Conservation (phyloP, 331 rosid species). For the Pyrus hybrid region DNA sequence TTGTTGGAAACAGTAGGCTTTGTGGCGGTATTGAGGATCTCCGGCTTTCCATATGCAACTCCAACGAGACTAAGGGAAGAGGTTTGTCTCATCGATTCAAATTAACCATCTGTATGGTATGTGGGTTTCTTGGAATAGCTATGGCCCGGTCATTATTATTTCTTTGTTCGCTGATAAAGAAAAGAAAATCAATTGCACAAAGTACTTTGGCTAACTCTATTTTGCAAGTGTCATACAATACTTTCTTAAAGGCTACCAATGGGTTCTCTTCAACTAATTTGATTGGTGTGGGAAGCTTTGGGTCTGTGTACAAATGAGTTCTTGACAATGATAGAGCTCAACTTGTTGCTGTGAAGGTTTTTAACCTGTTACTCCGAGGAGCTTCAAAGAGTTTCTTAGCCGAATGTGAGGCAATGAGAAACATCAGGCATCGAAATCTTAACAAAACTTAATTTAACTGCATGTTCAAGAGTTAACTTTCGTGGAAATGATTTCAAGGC, state of each 20-base stretch:
- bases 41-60: background rate
- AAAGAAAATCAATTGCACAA: background rate
- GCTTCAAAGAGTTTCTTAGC: constrained; percentile 10
- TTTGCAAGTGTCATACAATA: background rate
- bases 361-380: background rate
- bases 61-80: background rate
- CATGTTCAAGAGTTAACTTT: constrained; percentile 1
- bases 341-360: constrained; percentile 10
- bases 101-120: background rate
- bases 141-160: background rate
- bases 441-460: constrained; percentile 6
- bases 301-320: background rate
- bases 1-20: background rate
- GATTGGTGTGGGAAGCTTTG: background rate
- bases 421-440: constrained; percentile 14
- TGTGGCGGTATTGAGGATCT: background rate
- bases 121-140: background rate
- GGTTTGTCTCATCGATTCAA: background rate
- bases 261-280: background rate
- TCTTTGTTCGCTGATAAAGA: background rate
- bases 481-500: no score
- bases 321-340: background rate
- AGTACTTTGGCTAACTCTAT: background rate
- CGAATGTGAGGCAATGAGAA: constrained; percentile 16
- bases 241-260: background rate